These are phyloP conservation scores for Colletotrichum sp. DNA, from an alignment of 2,329 filamentous ascomycete species.

Conservation along the genomic window DNA sequence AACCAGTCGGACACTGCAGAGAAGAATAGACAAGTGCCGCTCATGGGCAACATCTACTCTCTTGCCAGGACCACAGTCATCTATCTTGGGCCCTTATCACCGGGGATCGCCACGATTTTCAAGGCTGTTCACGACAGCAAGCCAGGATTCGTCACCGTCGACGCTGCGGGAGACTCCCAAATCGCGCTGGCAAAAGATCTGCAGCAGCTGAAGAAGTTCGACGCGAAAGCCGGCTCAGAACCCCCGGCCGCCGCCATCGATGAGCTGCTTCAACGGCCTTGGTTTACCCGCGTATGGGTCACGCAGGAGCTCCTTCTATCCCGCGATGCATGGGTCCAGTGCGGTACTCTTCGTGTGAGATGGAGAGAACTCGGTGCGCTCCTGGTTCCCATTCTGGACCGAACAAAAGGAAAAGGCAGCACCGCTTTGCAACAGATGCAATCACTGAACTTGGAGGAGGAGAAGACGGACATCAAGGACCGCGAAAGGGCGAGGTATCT, in stretches of 20 bases:
- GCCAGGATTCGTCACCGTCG: background rate
- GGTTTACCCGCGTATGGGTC: background rate
- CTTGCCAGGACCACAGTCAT: background rate
- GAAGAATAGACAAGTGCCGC: background rate
- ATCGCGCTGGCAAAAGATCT: background rate
- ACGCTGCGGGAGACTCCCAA: background rate
- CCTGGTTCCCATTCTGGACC: background rate
- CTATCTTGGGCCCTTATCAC: background rate
- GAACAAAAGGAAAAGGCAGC: background rate
- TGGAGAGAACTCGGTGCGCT: background rate
- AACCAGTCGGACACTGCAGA: background rate
- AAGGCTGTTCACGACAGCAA: background rate
- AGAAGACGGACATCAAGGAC: too few relatives aligned
- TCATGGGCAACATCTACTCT: background rate
- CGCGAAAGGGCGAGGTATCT: too few relatives aligned
- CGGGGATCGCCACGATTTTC: background rate
- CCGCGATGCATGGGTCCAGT: background rate
- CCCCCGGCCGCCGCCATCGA: background rate
- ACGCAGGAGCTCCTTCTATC: background rate
- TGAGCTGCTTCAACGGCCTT: background rate
- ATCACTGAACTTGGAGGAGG: background rate
- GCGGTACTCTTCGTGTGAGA: background rate
- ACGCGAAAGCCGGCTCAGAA: background rate
- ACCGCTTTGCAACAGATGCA: background rate
- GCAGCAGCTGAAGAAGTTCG: background rate